Evolutionary conservation across 2,329 filamentous ascomycete species (phyloP).

Genomic region (Conoideocrella luteorostrata): DNA sequence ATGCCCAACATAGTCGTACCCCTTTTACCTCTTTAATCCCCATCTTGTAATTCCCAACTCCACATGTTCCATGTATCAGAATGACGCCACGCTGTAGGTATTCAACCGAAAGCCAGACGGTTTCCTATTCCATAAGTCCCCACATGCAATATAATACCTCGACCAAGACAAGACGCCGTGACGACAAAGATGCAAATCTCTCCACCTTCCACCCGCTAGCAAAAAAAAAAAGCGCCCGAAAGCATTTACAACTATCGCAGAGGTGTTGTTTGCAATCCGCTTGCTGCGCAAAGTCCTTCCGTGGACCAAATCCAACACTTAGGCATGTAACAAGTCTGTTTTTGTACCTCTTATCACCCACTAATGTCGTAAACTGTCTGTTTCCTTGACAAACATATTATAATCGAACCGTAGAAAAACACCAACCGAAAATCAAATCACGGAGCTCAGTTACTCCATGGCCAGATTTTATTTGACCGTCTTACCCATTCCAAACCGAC

Average conservation of each 20-base stretch:
- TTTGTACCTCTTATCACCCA: conserved; percentile 14
- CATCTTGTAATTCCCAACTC: background rate
- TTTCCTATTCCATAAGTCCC: background rate
- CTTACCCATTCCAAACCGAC: conserved; percentile 4
- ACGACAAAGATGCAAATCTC: conserved; percentile 11
- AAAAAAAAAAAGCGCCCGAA: conserved; percentile 9
- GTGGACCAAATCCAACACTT: conserved; percentile 12
- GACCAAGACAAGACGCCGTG: conserved; percentile 14
- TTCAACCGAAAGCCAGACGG: background rate
- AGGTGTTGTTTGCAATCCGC: conserved; percentile 11
- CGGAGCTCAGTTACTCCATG: conserved; percentile 15
- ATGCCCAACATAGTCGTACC: background rate
- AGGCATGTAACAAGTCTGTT: conserved; percentile 16
- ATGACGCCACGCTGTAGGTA: conserved; percentile 8
- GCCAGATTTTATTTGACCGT: conserved; percentile 13
- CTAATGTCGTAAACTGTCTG: conserved; percentile 13
- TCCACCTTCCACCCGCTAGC: background rate
- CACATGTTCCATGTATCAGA: background rate
- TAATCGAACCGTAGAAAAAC: conserved; percentile 7
- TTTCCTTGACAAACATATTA: conserved; percentile 8
- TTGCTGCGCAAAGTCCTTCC: conserved; percentile 8
- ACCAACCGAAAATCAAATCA: conserved; percentile 7
- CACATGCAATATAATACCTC: conserved; percentile 9
- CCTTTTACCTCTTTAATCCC: background rate
- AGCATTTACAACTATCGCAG: conserved; percentile 12